phyloP scores from a whole-genome alignment of 495 filamentous ascomycete genomes.

The Clavariopsis aquatica region DNA sequence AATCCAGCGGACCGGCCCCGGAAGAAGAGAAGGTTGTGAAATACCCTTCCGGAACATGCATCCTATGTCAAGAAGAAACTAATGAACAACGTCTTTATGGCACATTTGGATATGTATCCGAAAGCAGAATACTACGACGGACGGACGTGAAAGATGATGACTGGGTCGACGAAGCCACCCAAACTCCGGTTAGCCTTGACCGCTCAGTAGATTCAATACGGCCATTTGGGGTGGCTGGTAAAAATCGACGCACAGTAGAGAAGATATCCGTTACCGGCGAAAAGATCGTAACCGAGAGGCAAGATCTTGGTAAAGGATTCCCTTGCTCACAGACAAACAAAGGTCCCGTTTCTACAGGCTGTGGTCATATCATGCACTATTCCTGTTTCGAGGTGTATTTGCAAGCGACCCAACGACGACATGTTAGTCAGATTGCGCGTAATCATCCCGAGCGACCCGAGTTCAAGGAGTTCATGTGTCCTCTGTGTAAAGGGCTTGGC shows the following conservation, averaged over 20 bases:
- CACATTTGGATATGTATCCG: conserved; percentile 83
- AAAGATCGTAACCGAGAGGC: conserved; percentile 68
- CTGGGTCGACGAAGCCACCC: conserved; percentile 78
- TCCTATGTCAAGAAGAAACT: conserved; percentile 94
- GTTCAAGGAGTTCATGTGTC: conserved; percentile 88
- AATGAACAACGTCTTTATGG: conserved; percentile 87
- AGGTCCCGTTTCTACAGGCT: conserved; percentile 88
- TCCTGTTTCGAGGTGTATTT: conserved; percentile 91
- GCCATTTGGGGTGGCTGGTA: conserved; percentile 85
- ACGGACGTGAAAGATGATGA: conserved; percentile 79
- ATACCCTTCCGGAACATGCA: conserved; percentile 92
- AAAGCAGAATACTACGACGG: conserved; percentile 84
- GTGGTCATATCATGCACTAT: conserved; percentile 98
- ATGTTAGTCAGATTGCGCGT: conserved; percentile 86
- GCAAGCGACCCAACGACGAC: conserved; percentile 75
- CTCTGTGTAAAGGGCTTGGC: conserved; percentile 95
- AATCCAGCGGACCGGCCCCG: conserved; percentile 52
- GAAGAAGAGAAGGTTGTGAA: conserved; percentile 75
- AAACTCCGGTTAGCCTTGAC: conserved; percentile 78
- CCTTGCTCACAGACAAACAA: conserved; percentile 62
- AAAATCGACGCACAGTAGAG: conserved; percentile 74
- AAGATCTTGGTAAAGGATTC: conserved; percentile 88
- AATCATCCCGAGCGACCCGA: conserved; percentile 80
- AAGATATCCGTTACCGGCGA: conserved; percentile 73
- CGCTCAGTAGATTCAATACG: conserved; percentile 76